Evolutionary conservation across 768 basidiomycete genomes (phyloP), one percentile per base, ranked within the genome.

Genomic region (Russula dissimulans): DNA sequence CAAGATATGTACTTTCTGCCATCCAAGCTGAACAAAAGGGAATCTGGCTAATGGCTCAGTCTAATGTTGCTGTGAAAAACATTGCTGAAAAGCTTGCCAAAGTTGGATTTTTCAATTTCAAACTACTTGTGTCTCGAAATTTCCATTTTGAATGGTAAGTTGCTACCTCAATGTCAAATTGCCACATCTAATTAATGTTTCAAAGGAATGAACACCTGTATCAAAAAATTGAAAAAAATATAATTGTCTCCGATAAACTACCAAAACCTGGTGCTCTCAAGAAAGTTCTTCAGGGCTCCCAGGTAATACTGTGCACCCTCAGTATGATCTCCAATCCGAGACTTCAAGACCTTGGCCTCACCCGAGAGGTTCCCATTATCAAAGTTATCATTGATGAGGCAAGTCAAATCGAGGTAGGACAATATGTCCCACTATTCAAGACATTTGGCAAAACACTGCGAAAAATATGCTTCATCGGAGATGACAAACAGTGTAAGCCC

Each of bases 21-120:
- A 65, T 69, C 45, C 48, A 62, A 36, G 70, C 68, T 57, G 67
- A 64, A 4, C 43, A 42, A 6, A 57, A 17, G n/a, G 72, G 86
- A 0, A 82, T 91, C 12, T 93, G 89, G 87, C 80, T 93, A 5
- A 75, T 90, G 67, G 88, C 91, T 38, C 87, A 93, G 67, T 87
- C 86, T 17, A 93, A 93, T 75, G 82, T 92, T 51, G 91, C 89
- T 49, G 91, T 92, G 22, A 91, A 90, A 71, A 92, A 93, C 65
- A 91, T 93, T 73, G 90, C 88, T 54, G 86, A 89, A 67, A 89
- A 90, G 73, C 73, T 93, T 17, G 71, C 75, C n/a, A 71, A 77
- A 8, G 74, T 79, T 67, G 77, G 73, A 0, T 81, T 89, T 60
- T 46, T 65, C 3, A 64, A 79, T 9, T 93, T 83, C 79, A 83